Evolutionary conservation across 805 yeast species (phyloP).

Genomic region (Sugiyamaella americana): DNA sequence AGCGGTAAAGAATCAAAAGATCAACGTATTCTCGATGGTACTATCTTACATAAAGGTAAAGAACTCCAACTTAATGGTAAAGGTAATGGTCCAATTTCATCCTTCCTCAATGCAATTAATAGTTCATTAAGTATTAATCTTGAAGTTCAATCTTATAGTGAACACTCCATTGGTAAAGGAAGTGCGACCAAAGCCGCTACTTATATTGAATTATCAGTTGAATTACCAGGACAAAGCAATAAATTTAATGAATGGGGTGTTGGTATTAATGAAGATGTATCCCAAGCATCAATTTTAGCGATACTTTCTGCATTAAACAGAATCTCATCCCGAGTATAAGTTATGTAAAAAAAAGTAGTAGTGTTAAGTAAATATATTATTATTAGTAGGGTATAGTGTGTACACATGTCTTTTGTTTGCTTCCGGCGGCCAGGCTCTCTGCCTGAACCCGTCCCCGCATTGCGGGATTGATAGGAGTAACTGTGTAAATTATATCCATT

Average conservation of each 20-base stretch:
- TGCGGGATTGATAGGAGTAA: too few species aligned
- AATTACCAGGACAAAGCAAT: constrained; percentile 27
- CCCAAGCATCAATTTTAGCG: constrained; percentile 69
- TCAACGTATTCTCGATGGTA: constrained; percentile 42
- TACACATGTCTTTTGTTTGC: too few species aligned
- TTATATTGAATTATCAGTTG: constrained; percentile 57
- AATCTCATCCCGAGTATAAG: constrained; percentile 14
- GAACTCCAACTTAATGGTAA: constrained; percentile 43
- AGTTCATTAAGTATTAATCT: constrained; percentile 43
- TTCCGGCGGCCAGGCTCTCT: background rate
- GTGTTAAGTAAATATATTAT: too few species aligned
- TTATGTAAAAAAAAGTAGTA: background rate
- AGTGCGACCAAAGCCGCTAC: constrained; percentile 71
- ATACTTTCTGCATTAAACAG: constrained; percentile 36
- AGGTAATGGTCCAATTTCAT: constrained; percentile 83
- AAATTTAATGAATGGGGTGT: constrained; percentile 69
- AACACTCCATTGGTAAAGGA: constrained; percentile 73
- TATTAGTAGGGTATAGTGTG: too few species aligned
- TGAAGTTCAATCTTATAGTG: constrained; percentile 65
- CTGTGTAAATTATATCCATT: too few species aligned
- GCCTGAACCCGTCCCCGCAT: too few species aligned
- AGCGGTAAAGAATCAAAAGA: constrained; percentile 37
- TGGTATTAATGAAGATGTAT: constrained; percentile 84
- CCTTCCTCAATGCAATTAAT: constrained; percentile 58
- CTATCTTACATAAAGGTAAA: constrained; percentile 43